Base-by-base conservation (phyloP, 2,329 filamentous ascomycete genomes). In the Cercospora zeina region DNA sequence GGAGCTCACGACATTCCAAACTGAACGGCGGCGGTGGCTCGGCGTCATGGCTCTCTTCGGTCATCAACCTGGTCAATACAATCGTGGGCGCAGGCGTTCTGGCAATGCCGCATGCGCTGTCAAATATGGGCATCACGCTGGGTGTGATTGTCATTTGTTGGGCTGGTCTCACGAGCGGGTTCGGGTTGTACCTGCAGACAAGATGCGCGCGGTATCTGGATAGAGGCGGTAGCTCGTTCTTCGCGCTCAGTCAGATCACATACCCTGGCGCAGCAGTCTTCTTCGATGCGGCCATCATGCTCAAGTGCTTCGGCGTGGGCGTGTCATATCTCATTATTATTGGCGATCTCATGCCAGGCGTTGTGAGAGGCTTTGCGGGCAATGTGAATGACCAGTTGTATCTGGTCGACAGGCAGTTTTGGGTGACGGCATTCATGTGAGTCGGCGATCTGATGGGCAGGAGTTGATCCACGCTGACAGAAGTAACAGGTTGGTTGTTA, bases 261-360 rank as follows among this genome's bases (percentile, higher is more conserved):
- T 99, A 97, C 72, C 95, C 95, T 1, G 96, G 96, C 75, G 92
- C 93, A 2, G 91, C 95, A 8, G 91, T 99, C 51, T 83, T 97
- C 50, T 99, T 99, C 75, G 95, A 99, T 77, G 88, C 89, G 6
- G 95, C 95, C 5, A 99, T 99, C 74, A 92, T 93, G 11, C 87
- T 99, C 73, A 99, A 99, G 76, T 99, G 95, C 77, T 99, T 99
- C 74, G 95, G 95, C 37, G 95, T 99, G 9, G 95, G 90, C 21
- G 91, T 97, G 63, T 97, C 92, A 70, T 99, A 99, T 78, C 85
- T 99, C 71, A 99, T 99, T 73, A 97, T 99, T 72, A 97, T 99
- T 69, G 95, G 95, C 55, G 95, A 99, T 75, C 80, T 99, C 65
- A 99, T 99, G 95, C 95, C 95, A 0, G 93, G 92, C 39, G 95